Evolutionary conservation across 192 early-diverging fungal species (phyloP), one percentile per base, ranked within the genome.

Genomic region (Paraglomus brasilianum): DNA sequence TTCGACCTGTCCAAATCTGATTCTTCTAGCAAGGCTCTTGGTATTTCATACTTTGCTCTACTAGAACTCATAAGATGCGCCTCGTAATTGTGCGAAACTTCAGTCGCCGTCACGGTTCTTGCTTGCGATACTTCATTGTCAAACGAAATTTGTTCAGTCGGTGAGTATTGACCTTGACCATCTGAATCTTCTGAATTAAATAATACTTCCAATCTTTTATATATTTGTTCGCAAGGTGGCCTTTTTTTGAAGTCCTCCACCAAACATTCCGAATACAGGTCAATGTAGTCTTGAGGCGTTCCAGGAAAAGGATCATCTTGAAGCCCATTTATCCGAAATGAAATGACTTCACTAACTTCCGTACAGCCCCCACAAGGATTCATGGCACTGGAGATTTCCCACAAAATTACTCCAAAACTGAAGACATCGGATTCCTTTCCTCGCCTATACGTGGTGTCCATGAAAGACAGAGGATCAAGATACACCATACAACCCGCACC

Each of bases 351-450:
- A 30, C 30, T 30, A 30, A 30, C 30, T 1, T 75, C 73, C 5
- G 65, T 39, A 60, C 72, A 62, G 15, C 78, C 74, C 30, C 30
- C 30, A 30, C 30, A 30, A 30, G 30, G 30, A 30, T 30, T 30
- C 30, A 30, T 30, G 30, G 30, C 30, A 13, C 72, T 74, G 14
- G 78, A 76, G 36, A 80, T 42, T 58, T 80, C 78, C 78, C 78
- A 80, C 24, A 80, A 64, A 19, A 80, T 39, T 7, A 80, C 78
- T 8, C 78, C 78, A 8, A 80, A 50, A 24, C 75, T 76, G 43
- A 76, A 80, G 47, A 80, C 72, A 47, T 80, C 78, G n/a, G 75
- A 80, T n/a, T 57, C 48, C 3, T 70, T 74, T 50, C 77, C 78
- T 43, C 51, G n/a, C 42, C 45, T 56, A 24, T 55, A 68, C 8